Conservation (phyloP, 2,329 filamentous ascomycete species). For the Fusarium temperatum region DNA sequence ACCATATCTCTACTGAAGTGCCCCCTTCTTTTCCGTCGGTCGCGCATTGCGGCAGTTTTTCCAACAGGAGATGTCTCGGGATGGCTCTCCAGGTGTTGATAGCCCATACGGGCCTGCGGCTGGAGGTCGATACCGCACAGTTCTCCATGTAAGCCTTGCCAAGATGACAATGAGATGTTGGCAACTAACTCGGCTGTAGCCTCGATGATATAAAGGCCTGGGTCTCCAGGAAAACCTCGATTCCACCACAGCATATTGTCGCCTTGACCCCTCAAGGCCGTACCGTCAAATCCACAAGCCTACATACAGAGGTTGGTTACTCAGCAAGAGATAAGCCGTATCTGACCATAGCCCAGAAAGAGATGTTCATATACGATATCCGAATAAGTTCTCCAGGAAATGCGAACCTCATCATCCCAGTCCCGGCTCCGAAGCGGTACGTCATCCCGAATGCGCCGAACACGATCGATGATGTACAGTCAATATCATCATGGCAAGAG, state of each 20-base stretch:
- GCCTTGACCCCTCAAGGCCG: conserved; percentile 86
- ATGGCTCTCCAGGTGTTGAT: conserved; percentile 93
- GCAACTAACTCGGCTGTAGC: conserved; percentile 52
- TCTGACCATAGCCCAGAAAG: conserved; percentile 63
- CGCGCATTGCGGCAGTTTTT: conserved; percentile 42
- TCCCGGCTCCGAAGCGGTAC: conserved; percentile 63
- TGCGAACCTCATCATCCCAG: conserved; percentile 57
- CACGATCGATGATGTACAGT: conserved; percentile 79
- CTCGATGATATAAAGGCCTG: conserved; percentile 87
- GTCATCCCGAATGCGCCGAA: conserved; percentile 77
- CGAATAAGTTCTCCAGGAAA: conserved; percentile 67
- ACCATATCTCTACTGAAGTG: conserved; percentile 21
- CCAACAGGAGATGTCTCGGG: conserved; percentile 62
- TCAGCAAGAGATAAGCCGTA: not conserved
- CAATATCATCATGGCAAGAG: conserved; percentile 86
- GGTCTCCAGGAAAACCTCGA: conserved; percentile 77
- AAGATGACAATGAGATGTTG: not conserved
- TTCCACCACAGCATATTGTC: conserved; percentile 83
- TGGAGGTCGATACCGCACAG: conserved; percentile 79
- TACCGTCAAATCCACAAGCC: conserved; percentile 81
- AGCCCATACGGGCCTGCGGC: conserved; percentile 89
- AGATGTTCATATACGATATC: conserved; percentile 93
- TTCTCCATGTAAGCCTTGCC: conserved; percentile 70
- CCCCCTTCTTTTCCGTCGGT: conserved; percentile 24
- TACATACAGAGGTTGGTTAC: conserved; percentile 75